phyloP scores from a whole-genome alignment of 352 stramenopile genomes.

The Phytopythium cucurbitacearum region DNA sequence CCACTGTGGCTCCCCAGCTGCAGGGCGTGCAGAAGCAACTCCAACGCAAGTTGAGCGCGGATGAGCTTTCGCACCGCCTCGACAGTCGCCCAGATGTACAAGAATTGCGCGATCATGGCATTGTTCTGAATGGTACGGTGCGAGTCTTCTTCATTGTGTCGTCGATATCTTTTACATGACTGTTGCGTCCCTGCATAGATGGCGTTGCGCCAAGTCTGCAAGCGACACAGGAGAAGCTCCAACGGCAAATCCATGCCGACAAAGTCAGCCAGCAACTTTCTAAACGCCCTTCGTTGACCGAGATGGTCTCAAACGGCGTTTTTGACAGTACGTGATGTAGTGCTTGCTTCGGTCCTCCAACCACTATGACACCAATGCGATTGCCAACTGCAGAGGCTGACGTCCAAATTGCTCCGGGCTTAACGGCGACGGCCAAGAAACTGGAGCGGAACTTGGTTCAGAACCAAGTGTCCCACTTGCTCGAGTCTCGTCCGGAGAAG shows the following conservation, averaged over 20 bases:
- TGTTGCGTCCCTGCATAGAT: slow-evolving; percentile 13
- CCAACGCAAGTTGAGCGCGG: slow-evolving; percentile 66
- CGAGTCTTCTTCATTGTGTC: neutral
- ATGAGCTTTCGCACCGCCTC: slow-evolving; percentile 64
- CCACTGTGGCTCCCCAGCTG: slow-evolving; percentile 46
- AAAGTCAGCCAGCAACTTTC: slow-evolving; percentile 68
- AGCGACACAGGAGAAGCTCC: slow-evolving; percentile 72
- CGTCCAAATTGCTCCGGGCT: slow-evolving; percentile 49
- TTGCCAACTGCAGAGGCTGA: slow-evolving; percentile 30
- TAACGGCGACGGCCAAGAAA: slow-evolving; percentile 73
- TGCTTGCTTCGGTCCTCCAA: neutral
- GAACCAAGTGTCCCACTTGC: slow-evolving; percentile 76
- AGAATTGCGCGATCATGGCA: slow-evolving; percentile 66
- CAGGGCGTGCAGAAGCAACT: slow-evolving; percentile 75
- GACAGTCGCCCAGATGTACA: slow-evolving; percentile 69
- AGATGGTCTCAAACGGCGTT: slow-evolving; percentile 56
- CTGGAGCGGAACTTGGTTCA: slow-evolving; percentile 74
- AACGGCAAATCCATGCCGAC: slow-evolving; percentile 72
- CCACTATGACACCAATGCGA: neutral
- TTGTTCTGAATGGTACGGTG: slow-evolving; percentile 46
- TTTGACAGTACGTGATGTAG: slow-evolving; percentile 32
- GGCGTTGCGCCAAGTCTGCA: slow-evolving; percentile 73
- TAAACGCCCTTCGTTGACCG: slow-evolving; percentile 58
- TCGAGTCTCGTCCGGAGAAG: slow-evolving; percentile 73
- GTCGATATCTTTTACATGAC: neutral